Percentiles rank a stretch among this genome's conserved stretches.
These are phyloP conservation scores for Straminergon stramineum DNA, from an alignment of 225 moss, liverwort and hornwort genomes.

Conservation along the genomic window DNA sequence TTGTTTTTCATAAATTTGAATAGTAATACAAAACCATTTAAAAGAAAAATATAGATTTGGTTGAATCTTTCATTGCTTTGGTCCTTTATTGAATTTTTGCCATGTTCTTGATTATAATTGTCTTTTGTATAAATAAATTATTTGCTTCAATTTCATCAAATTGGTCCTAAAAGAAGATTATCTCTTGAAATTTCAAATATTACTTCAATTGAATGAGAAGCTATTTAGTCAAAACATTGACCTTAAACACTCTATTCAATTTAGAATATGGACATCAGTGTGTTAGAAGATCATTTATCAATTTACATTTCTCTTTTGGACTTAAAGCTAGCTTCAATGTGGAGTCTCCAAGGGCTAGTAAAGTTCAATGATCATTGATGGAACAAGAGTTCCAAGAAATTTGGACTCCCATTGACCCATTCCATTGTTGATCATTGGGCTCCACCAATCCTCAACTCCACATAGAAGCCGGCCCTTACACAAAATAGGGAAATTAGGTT, in stretches of 20 bases:
- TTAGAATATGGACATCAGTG: fast-evolving
- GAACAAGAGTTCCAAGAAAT: no score
- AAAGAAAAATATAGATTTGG: neutral
- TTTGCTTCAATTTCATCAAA: neutral
- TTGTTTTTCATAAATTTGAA: neutral
- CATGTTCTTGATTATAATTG: neutral
- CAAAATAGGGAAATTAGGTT: no score
- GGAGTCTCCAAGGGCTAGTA: no score
- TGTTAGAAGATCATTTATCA: neutral
- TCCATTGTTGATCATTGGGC: no score
- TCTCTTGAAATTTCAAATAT: neutral
- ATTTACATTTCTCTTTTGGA: neutral
- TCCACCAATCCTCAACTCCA: no score
- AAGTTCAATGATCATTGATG: no score
- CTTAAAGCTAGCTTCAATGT: neutral
- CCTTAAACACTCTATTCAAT: neutral
- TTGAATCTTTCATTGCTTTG: neutral
- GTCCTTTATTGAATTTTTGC: fast-evolving
- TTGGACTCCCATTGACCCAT: no score
- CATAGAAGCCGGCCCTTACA: no score
- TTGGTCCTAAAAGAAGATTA: neutral
- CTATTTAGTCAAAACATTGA: neutral
- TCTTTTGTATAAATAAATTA: neutral
- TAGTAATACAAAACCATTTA: neutral
- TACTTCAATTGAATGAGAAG: neutral